Evolutionary conservation across 805 yeast genomes (phyloP), one percentile per base, ranked within the genome.

Genomic region (Candida sonorensis): DNA sequence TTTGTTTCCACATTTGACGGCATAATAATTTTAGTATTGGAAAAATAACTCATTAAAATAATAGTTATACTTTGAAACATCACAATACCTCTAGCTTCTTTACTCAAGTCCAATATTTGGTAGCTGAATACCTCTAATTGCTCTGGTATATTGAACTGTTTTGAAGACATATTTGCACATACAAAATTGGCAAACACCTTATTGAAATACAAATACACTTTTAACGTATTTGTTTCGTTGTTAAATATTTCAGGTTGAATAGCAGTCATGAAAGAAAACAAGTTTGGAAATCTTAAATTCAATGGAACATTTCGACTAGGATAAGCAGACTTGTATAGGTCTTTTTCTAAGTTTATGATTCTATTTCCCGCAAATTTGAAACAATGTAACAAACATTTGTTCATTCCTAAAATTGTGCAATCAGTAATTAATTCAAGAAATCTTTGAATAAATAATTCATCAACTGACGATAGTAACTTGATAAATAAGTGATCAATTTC

Each of bases 381-480:
- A 29, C 49, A 42, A 20, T 36, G 36, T 6, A 23, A 26, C 16
- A 47, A 31, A 21, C 50, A 46, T 17, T 35, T 35, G 34, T 48
- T 49, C 36, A 46, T 36, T 8, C 51, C 50, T 33, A 32, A 41
- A 7, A 49, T 42, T 44, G 45, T 43, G 23, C 45, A 46, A 24
- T 51, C 54, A 27, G 41, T 44, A 33, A 46, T 37, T 20, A 51
- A 40, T 30, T 42, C 48, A 27, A 48, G 44, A 31, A 50, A 47
- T 13, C 24, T 37, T 24, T 44, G 45, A 17, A 46, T 24, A 26
- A 42, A 49, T 3, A 13, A 18, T 25, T 38, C 34, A 19, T 41
- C 45, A 7, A 48, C 29, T 10, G 22, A 20, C 12, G 34, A 37
- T 5, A 32, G 9, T 17, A 25, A 26, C 3, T 20, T 12, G 14